phyloP scores from a whole-genome alignment of 371 early-diverging fungal species.

The Sporodiniella umbellata region DNA sequence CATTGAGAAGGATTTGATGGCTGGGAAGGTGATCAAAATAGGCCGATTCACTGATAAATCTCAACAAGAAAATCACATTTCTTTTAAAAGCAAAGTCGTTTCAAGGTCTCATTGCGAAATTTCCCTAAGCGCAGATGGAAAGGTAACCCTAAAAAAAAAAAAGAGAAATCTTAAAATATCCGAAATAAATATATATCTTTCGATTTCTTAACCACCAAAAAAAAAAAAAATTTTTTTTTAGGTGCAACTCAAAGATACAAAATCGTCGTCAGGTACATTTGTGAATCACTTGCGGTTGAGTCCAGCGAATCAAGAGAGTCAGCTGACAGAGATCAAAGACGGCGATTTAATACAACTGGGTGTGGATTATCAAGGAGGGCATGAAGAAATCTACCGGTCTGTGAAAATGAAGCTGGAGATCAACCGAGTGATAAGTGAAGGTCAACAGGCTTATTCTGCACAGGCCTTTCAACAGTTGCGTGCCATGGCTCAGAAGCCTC shows the following conservation, averaged over 20 bases:
- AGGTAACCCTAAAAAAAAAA: conserved; percentile 51
- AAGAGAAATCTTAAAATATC: too few relatives aligned
- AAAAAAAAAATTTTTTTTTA: too few relatives aligned
- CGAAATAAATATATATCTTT: too few relatives aligned
- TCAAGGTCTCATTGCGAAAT: conserved; percentile 92
- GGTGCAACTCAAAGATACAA: conserved; percentile 63
- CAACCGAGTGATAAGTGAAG: conserved; percentile 47
- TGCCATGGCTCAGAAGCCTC: neutral
- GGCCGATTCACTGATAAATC: conserved; percentile 81
- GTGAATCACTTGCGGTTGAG: conserved; percentile 89
- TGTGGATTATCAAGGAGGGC: conserved; percentile 94
- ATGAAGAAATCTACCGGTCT: conserved; percentile 65
- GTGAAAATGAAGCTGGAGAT: conserved; percentile 82
- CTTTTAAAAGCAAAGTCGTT: conserved; percentile 94
- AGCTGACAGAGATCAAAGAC: conserved; percentile 78
- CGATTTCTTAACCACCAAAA: too few relatives aligned
- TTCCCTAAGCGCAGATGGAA: conserved; percentile 72
- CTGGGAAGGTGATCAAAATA: conserved; percentile 68
- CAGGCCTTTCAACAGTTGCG: conserved; percentile 30
- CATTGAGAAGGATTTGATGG: conserved; percentile 75
- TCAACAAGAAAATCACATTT: conserved; percentile 61
- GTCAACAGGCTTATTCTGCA: conserved; percentile 22
- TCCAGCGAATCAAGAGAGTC: conserved; percentile 82
- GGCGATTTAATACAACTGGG: conserved; percentile 94
- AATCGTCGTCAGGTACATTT: conserved; percentile 96